Evolutionary conservation across 2,329 filamentous ascomycete genomes (phyloP).

Genomic region (Aspergillus vadensis): DNA sequence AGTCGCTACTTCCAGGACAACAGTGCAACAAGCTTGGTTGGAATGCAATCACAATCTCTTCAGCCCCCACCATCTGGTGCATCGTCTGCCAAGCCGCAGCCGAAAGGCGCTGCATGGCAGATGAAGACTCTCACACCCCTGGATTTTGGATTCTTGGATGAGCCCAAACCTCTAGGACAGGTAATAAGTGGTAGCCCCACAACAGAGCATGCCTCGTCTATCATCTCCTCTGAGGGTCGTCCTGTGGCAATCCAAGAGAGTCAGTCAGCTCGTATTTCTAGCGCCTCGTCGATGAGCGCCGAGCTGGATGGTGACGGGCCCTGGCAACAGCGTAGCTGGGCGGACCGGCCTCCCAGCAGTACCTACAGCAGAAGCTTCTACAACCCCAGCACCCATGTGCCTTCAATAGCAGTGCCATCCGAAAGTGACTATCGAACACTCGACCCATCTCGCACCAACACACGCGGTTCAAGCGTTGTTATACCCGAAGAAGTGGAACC

Average conservation of each 20-base stretch:
- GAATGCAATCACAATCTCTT: slow-evolving; percentile 22
- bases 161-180: slow-evolving; percentile 42
- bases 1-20: slow-evolving; percentile 51
- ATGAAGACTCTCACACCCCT: slow-evolving; percentile 38
- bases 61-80: slow-evolving; percentile 22
- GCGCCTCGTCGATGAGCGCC: slow-evolving; percentile 44
- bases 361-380: slow-evolving; percentile 45
- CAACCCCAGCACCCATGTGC: slow-evolving; percentile 29
- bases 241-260: slow-evolving; percentile 41
- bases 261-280: slow-evolving; percentile 48
- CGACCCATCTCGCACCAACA: slow-evolving; percentile 25
- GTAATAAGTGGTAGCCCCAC: slow-evolving; percentile 48
- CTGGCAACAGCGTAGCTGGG: slow-evolving; percentile 33
- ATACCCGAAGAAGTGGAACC: slow-evolving; percentile 35
- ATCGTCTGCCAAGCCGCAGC: slow-evolving; percentile 37
- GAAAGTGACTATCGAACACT: slow-evolving; percentile 19
- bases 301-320: slow-evolving; percentile 34
- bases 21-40: slow-evolving; percentile 27
- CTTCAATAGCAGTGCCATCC: slow-evolving; percentile 19
- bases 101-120: slow-evolving; percentile 45
- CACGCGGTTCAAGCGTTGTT: slow-evolving; percentile 35
- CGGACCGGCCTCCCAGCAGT: slow-evolving; percentile 44
- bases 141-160: slow-evolving; percentile 40
- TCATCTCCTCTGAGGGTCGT: slow-evolving; percentile 25
- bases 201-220: slow-evolving; percentile 36